Conservation (phyloP, 306 rosid species). For the Medicago ruthenica region DNA sequence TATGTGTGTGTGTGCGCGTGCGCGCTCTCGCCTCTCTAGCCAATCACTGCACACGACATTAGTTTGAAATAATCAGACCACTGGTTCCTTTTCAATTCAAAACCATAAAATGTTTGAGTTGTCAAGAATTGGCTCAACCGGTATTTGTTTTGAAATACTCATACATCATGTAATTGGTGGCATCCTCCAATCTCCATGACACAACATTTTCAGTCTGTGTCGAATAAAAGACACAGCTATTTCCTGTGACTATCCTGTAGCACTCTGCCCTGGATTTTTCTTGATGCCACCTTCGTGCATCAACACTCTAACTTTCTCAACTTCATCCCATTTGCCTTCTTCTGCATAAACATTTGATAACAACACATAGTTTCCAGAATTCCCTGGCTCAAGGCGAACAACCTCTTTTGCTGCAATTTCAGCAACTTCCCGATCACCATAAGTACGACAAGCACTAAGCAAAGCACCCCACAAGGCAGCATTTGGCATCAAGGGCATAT, state of each 20-base stretch:
- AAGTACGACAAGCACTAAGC: conserved; percentile 82
- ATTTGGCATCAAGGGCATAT: conserved; percentile 73
- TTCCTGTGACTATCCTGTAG: conserved; percentile 45
- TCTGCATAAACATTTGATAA: conserved; percentile 83
- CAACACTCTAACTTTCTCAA: conserved; percentile 67
- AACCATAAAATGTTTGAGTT: neutral
- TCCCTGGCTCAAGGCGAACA: conserved; percentile 72
- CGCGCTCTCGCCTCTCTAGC: neutral
- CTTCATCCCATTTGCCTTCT: conserved; percentile 83
- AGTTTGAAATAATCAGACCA: neutral
- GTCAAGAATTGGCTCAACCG: neutral
- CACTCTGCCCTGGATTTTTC: conserved; percentile 82
- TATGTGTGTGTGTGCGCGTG: no score
- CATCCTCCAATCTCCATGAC: conserved; percentile 24
- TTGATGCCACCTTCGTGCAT: conserved; percentile 61
- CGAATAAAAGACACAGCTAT: neutral
- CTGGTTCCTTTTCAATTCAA: conserved; percentile 15
- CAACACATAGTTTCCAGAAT: conserved; percentile 82
- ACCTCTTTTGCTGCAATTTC: conserved; percentile 73
- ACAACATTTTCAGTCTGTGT: neutral
- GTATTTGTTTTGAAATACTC: neutral
- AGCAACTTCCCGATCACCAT: conserved; percentile 64
- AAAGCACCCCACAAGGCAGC: conserved; percentile 86
- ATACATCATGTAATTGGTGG: conserved; percentile 8
- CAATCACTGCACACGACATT: neutral